Evolutionary conservation across 73 alveolate genomes (phyloP), one percentile per base, ranked within the genome.

Genomic region (Halteria grandinella): DNA sequence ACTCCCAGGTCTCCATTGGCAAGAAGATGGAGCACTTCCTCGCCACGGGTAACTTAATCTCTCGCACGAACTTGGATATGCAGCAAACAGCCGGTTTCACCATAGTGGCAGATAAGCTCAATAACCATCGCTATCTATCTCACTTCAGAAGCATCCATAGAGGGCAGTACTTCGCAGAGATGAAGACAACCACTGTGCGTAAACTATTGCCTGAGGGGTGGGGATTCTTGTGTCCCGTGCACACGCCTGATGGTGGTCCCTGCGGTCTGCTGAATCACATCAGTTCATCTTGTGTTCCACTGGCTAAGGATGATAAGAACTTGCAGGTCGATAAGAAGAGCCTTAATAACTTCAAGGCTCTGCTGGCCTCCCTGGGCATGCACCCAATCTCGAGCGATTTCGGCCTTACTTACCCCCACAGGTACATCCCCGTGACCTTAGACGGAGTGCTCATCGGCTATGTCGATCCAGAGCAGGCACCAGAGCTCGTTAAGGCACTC

Each of bases 241-340:
- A 98, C 78, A 97, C 99, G 0, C 99, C 99, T 17, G 99, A 98
- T 89, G 99, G 99, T 60, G 98, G 97, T 18, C 99, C 99, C 0
- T 97, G 99, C 75, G 99, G 99, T 11, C 63, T 94, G 14, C 69
- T 98, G 69, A 94, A 97, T 49, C 99, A 98, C 84, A 85, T 95
- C 28, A 88, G 99, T 10, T 59, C 83, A 55, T 71, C 92, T 33
- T 95, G 99, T 55, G 72, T 43, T 11, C 98, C 98, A 2, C 60
- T 88, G 8, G 87, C 79, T 53, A 63, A 51, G 90, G 97, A 79
- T 88, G 94, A 73, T 84, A 91, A 37, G 82, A 71, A 48, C 48
- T 76, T 83, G n/a, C n/a, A 71, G n/a, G 71, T 45, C 37, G 82
- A 66, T 45, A 33, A 54, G 29, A 80, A 39, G 71, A 80, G 64